Conservation (phyloP, 768 basidiomycete genomes). For the Trametes villosa region DNA sequence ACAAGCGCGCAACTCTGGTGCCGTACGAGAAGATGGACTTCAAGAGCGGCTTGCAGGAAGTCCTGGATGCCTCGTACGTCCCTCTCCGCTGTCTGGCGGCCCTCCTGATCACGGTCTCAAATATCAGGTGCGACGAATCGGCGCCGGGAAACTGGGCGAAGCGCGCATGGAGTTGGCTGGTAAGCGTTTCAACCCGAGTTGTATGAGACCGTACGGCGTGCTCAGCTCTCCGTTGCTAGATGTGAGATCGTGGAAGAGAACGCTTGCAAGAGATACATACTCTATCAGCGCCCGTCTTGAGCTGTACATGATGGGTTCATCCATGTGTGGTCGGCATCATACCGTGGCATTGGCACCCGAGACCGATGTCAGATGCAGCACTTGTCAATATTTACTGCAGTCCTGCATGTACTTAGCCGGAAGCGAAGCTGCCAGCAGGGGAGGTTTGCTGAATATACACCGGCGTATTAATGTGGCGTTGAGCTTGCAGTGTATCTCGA, state of each 20-base stretch:
- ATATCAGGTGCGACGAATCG: conserved; percentile 35
- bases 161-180: conserved; percentile 41
- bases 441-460: too few relatives aligned
- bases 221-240: neutral
- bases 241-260: too few relatives aligned
- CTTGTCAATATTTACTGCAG: too few relatives aligned
- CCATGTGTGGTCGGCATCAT: too few relatives aligned
- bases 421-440: too few relatives aligned
- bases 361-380: too few relatives aligned
- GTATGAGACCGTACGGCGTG: neutral
- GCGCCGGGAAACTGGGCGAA: conserved; percentile 38
- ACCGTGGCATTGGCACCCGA: too few relatives aligned
- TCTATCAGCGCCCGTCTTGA: too few relatives aligned
- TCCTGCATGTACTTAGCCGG: too few relatives aligned
- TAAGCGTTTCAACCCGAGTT: conserved; percentile 22
- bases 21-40: conserved; percentile 49
- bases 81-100: neutral
- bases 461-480: too few relatives aligned
- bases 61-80: conserved; percentile 39
- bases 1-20: conserved; percentile 18
- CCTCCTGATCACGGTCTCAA: neutral
- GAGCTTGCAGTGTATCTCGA: neutral
- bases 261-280: too few relatives aligned
- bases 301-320: too few relatives aligned
- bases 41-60: conserved; percentile 41